Evolutionary conservation across 1,284 basidiomycete genomes (phyloP), one percentile per base, ranked within the genome.

Genomic region (Cryptococcus wingfieldii): DNA sequence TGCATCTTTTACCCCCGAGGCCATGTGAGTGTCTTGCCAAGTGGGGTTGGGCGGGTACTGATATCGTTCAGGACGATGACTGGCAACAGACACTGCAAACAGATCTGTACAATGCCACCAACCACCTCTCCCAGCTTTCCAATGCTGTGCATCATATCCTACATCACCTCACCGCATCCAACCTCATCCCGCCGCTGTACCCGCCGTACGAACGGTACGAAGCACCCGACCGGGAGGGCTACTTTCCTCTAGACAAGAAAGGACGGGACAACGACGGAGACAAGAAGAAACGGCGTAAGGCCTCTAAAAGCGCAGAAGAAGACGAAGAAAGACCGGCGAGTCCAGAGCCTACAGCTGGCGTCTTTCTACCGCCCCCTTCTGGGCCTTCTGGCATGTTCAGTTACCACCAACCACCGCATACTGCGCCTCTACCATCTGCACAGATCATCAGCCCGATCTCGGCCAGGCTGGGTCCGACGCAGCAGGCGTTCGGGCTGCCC

Each of bases 1-100:
- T 75, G 72, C 47, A 58, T 70, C 25, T 75, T 73, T 50, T 70
- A 67, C 54, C 68, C 71, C 2, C 58, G 69, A 25, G 60, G 54
- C n/a, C 67, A 69, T 56, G 71, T 74, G 55, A 65, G 71, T 65
- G 12, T 7, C 31, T 45, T 39, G 1, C 39, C 19, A 25, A 23
- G 7, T 8, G n/a, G n/a, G 27, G n/a, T 8, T 4, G 10, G 25
- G 3, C 16, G 45, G 10, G 16, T 51, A 42, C 55, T 62, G 54
- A 53, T 31, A 18, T 13, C 9, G 16, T 14, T 47, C 53, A 75
- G 70, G 72, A 73, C 47, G 72, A 73, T 38, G 71, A 75, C 47
- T 70, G 64, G 64, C 71, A 75, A 57, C 72, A 73, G 51, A 69
- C 61, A 0, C 44, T 75, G 42, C 64, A 62, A 4, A 38, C 56